Percentiles rank a stretch among this genome's conserved stretches.
Evolutionary conservation across 768 basidiomycete species (phyloP).

Genomic region (Pholiota conissans): DNA sequence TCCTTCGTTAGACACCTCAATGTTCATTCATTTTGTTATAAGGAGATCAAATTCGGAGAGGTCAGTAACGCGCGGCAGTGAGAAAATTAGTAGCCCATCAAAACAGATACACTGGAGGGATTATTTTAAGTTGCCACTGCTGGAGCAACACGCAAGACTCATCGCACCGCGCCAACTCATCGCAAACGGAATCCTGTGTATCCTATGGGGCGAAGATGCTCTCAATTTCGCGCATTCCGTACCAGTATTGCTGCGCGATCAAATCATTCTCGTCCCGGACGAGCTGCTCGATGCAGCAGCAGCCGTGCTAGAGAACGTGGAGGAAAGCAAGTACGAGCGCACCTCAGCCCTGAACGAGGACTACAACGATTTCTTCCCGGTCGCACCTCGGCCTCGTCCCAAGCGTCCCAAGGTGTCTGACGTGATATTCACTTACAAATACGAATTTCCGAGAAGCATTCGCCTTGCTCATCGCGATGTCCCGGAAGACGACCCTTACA

Average conservation of each 20-base stretch:
- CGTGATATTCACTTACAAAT: too few relatives aligned
- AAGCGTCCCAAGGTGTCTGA: too few relatives aligned
- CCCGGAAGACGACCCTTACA: not conserved
- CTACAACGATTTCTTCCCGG: too few relatives aligned
- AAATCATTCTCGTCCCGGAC: not conserved
- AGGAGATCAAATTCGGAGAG: too few relatives aligned
- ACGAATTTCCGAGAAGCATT: not conserved
- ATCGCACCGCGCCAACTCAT: not conserved
- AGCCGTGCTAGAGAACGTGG: not conserved
- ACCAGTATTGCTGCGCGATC: not conserved
- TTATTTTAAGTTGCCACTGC: too few relatives aligned
- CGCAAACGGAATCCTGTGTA: not conserved
- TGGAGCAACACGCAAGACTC: not conserved
- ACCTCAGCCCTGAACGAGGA: not conserved
- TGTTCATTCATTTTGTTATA: too few relatives aligned
- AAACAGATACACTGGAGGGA: too few relatives aligned
- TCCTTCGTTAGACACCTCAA: too few relatives aligned
- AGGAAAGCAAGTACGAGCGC: not conserved
- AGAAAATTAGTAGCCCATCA: too few relatives aligned
- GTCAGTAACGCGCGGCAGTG: too few relatives aligned
- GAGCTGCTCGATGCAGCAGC: not conserved
- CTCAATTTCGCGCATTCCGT: not conserved
- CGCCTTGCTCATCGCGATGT: not conserved
- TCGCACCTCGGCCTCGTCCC: too few relatives aligned
- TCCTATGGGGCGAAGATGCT: not conserved